Conservation (phyloP, 2,329 filamentous ascomycete genomes). For the Domatiomyces catenatus region DNA sequence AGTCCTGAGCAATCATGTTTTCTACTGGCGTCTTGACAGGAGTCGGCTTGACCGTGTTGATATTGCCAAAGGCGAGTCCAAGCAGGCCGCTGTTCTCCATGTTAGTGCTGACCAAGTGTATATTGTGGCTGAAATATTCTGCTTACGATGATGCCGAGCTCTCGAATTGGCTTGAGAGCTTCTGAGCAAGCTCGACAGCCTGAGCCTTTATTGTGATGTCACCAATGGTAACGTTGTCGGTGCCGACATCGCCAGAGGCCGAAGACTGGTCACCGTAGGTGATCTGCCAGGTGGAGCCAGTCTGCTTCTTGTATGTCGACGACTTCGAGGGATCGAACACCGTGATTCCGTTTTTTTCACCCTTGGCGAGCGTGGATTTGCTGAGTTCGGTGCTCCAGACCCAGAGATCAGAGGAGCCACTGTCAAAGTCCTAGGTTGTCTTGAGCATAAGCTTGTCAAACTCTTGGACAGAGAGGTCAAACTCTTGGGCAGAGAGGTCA, state of each 20-base stretch:
- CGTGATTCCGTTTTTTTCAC: conserved; percentile 29
- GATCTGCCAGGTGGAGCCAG: conserved; percentile 46
- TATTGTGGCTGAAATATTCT: not conserved
- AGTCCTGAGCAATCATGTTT: conserved; percentile 48
- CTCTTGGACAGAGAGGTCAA: not conserved
- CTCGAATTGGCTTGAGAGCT: conserved; percentile 43
- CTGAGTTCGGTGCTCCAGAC: conserved; percentile 41
- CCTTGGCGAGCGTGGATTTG: conserved; percentile 20
- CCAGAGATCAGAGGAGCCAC: conserved; percentile 55
- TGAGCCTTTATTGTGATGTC: conserved; percentile 47
- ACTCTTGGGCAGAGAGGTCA: not conserved
- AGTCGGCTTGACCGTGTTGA: conserved; percentile 46
- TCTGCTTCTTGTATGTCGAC: conserved; percentile 38
- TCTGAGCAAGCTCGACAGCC: conserved; percentile 47
- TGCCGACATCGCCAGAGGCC: conserved; percentile 50
- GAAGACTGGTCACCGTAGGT: conserved; percentile 53
- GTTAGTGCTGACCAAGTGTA: not conserved
- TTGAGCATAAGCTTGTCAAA: not conserved
- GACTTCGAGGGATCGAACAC: conserved; percentile 49
- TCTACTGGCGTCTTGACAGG: conserved; percentile 48
- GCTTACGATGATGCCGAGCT: conserved; percentile 29
- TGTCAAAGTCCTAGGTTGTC: conserved; percentile 44
- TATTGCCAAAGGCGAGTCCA: conserved; percentile 39
- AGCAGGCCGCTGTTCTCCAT: conserved; percentile 42
- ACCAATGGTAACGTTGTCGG: conserved; percentile 47